Evolutionary conservation across 108 stramenopile genomes (phyloP).

Genomic region (Skeletonema grethae): DNA sequence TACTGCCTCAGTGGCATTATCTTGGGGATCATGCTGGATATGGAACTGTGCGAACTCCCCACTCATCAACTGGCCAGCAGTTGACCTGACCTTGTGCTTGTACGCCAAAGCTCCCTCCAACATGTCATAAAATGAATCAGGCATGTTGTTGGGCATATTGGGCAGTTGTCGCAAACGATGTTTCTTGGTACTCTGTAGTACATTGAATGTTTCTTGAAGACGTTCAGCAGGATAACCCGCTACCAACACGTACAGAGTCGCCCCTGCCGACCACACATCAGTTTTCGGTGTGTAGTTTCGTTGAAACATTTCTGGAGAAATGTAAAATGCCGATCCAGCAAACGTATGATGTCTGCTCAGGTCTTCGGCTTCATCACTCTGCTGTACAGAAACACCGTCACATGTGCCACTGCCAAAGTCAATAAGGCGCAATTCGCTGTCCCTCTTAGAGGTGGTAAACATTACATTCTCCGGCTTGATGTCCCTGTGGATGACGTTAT

Average conservation of each 20-base stretch:
- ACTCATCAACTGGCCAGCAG: conserved; percentile 61
- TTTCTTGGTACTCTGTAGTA: conserved; percentile 47
- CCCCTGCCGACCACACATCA: conserved; percentile 81
- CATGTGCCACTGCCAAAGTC: conserved; percentile 84
- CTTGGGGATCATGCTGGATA: conserved; percentile 32
- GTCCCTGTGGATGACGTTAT: conserved; percentile 72
- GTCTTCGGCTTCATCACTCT: conserved; percentile 9
- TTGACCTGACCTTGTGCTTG: conserved; percentile 60
- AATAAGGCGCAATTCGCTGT: conserved; percentile 70
- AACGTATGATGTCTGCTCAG: conserved; percentile 65
- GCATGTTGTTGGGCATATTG: conserved; percentile 78
- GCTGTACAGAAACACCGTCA: conserved; percentile 17
- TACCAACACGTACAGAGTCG: conserved; percentile 77
- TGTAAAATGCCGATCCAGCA: conserved; percentile 85
- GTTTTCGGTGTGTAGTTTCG: conserved; percentile 52
- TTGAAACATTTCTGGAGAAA: conserved; percentile 83
- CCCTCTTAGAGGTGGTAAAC: conserved; percentile 54
- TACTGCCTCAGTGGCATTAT: conserved; percentile 43
- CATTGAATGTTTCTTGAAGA: conserved; percentile 79
- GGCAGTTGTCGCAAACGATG: conserved; percentile 58
- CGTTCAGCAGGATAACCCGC: conserved; percentile 80
- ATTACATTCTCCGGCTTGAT: conserved; percentile 73
- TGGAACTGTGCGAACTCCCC: conserved; percentile 82
- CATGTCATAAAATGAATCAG: conserved; percentile 73
- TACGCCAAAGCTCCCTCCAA: conserved; percentile 64